Conservation (phyloP, 495 filamentous ascomycete genomes). For the Penicillium atrosanguineum region DNA sequence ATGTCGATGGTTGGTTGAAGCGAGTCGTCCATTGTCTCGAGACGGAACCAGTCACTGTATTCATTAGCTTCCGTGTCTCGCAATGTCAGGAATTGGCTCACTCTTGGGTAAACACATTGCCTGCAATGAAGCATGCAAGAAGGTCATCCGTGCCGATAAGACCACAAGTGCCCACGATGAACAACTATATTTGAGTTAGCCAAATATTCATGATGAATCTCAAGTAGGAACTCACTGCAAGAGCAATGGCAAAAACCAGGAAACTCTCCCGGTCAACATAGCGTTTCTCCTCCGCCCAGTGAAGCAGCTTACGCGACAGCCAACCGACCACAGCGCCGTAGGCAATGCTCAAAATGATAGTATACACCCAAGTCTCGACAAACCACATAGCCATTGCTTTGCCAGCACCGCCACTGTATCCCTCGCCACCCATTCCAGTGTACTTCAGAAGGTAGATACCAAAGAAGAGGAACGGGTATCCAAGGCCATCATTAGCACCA, state of each 20-base stretch:
- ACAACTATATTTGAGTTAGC: slow-evolving; percentile 47
- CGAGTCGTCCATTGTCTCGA: slow-evolving; percentile 83
- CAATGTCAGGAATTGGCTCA: slow-evolving; percentile 26
- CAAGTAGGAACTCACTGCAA: slow-evolving; percentile 59
- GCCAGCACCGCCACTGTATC: slow-evolving; percentile 54
- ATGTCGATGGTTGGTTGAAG: slow-evolving; percentile 88
- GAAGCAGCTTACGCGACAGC: slow-evolving; percentile 75
- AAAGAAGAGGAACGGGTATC: slow-evolving; percentile 87
- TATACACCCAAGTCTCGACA: slow-evolving; percentile 82
- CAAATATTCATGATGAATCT: background rate
- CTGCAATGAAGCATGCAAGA: slow-evolving; percentile 89
- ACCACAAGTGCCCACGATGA: slow-evolving; percentile 83
- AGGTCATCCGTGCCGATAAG: slow-evolving; percentile 92
- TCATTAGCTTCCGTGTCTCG: slow-evolving; percentile 10
- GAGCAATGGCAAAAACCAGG: slow-evolving; percentile 80
- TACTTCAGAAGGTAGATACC: slow-evolving; percentile 83
- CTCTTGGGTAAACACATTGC: slow-evolving; percentile 87
- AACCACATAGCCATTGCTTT: slow-evolving; percentile 82
- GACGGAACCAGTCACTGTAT: slow-evolving; percentile 78
- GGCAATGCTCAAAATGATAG: slow-evolving; percentile 71
- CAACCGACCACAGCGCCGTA: slow-evolving; percentile 80
- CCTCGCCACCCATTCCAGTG: slow-evolving; percentile 55
- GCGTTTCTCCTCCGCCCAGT: slow-evolving; percentile 77
- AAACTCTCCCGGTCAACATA: slow-evolving; percentile 92
- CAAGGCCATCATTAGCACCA: slow-evolving; percentile 90